These are phyloP conservation scores for Benincasa hispida DNA, from an alignment of 306 rosid species.

Conservation along the genomic window DNA sequence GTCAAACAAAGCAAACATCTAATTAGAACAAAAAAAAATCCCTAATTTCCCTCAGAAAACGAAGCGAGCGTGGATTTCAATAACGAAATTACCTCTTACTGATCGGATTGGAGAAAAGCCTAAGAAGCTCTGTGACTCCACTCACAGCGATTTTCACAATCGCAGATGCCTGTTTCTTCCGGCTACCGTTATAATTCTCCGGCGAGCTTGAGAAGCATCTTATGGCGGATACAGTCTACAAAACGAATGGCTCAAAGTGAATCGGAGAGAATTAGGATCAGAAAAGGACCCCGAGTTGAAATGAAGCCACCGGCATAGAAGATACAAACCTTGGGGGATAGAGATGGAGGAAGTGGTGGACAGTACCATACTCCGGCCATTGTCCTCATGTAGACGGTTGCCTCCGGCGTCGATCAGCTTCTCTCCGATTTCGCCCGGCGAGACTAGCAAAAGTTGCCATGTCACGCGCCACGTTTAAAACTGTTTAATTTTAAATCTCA, in stretches of 20 bases:
- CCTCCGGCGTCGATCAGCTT: background rate
- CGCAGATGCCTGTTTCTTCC: constrained; percentile 29
- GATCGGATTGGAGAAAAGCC: constrained; percentile 42
- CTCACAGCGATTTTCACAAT: constrained; percentile 49
- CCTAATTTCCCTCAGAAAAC: background rate
- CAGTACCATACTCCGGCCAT: background rate
- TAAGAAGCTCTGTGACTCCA: constrained; percentile 57
- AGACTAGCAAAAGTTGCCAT: background rate
- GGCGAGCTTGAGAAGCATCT: constrained; percentile 22
- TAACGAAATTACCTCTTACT: constrained; percentile 20
- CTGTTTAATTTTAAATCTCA: background rate
- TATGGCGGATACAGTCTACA: constrained; percentile 9
- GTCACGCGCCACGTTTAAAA: background rate
- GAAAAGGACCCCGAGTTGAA: background rate
- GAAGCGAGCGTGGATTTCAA: background rate
- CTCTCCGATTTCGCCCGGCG: background rate
- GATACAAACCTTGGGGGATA: background rate
- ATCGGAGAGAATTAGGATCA: background rate
- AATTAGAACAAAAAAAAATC: background rate
- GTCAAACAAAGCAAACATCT: background rate
- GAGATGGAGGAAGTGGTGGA: background rate
- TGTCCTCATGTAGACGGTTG: background rate
- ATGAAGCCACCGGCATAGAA: background rate
- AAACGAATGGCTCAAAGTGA: background rate
- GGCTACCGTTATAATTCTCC: constrained; percentile 1